Evolutionary conservation across 352 stramenopile genomes (phyloP).

Genomic region (Globisporangium okanoganense): DNA sequence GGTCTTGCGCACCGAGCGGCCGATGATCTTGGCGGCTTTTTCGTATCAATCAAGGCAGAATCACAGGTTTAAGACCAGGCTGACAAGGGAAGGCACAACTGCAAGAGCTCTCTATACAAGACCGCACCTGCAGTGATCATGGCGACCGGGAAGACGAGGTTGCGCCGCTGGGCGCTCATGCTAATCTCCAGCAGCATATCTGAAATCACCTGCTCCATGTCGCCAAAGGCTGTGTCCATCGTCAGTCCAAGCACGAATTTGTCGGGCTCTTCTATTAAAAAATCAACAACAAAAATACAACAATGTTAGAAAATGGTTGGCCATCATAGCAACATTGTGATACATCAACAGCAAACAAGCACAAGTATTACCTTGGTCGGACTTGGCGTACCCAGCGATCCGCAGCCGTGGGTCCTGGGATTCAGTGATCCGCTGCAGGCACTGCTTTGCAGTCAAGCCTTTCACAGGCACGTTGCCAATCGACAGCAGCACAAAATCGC

Average conservation of each 20-base stretch:
- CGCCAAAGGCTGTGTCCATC: conserved; percentile 62
- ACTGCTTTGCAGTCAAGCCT: conserved; percentile 31
- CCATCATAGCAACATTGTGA: neutral
- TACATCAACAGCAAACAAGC: conserved; percentile 2
- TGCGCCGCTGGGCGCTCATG: conserved; percentile 64
- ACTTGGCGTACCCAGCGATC: conserved; percentile 26
- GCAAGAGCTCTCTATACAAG: too few species aligned
- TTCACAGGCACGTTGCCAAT: conserved; percentile 44
- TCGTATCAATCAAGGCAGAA: too few species aligned
- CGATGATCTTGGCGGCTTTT: conserved; percentile 55
- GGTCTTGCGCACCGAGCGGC: conserved; percentile 58
- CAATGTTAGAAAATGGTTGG: neutral
- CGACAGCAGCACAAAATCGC: conserved; percentile 69
- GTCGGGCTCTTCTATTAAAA: conserved; percentile 12
- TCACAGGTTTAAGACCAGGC: too few species aligned
- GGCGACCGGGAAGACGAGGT: conserved; percentile 51
- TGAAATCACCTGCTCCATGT: conserved; percentile 72
- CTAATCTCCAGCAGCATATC: conserved; percentile 73
- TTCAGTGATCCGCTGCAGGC: conserved; percentile 33
- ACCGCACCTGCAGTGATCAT: conserved; percentile 50
- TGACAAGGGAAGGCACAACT: too few species aligned
- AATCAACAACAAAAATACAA: neutral
- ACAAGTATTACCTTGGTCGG: conserved; percentile 7
- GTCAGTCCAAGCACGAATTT: conserved; percentile 62
- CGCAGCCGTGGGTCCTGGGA: conserved; percentile 14